Conservation (phyloP, 1,139 yeast species). For the Scheffersomyces illinoinensis region DNA sequence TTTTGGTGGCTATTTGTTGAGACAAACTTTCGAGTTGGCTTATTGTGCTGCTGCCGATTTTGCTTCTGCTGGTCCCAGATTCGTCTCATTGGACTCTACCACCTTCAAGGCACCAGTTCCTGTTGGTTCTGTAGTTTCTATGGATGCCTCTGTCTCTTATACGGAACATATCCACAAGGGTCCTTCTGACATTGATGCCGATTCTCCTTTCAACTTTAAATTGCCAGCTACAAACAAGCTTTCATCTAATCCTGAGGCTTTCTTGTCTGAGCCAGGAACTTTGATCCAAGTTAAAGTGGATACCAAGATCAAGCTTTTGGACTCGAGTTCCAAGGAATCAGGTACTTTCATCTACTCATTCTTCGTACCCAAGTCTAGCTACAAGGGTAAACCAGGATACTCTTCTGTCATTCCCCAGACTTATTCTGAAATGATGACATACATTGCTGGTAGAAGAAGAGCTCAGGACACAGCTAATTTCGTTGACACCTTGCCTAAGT, state of each 20-base stretch:
- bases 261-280: constrained; percentile 79
- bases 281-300: constrained; percentile 87
- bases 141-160: constrained; percentile 80
- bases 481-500: constrained; percentile 45
- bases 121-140: constrained; percentile 83
- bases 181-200: constrained; percentile 29
- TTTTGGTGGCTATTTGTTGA: constrained; percentile 87
- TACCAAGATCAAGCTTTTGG: constrained; percentile 70
- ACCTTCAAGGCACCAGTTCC: constrained; percentile 94
- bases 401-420: constrained; percentile 82
- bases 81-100: constrained; percentile 86
- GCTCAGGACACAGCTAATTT: constrained; percentile 79
- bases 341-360: constrained; percentile 89
- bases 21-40: constrained; percentile 91
- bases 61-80: constrained; percentile 79
- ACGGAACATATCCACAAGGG: constrained; percentile 69
- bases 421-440: constrained; percentile 89
- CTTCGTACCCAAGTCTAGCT: constrained; percentile 63
- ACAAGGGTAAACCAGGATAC: constrained; percentile 45
- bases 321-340: constrained; percentile 63
- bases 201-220: constrained; percentile 49
- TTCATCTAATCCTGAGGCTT: constrained; percentile 54
- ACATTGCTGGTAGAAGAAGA: constrained; percentile 85
- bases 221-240: constrained; percentile 58
- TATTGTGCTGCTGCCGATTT: constrained; percentile 91